These are phyloP conservation scores for Tolypocladium album DNA, from an alignment of 2,329 filamentous ascomycete genomes.

Conservation along the genomic window DNA sequence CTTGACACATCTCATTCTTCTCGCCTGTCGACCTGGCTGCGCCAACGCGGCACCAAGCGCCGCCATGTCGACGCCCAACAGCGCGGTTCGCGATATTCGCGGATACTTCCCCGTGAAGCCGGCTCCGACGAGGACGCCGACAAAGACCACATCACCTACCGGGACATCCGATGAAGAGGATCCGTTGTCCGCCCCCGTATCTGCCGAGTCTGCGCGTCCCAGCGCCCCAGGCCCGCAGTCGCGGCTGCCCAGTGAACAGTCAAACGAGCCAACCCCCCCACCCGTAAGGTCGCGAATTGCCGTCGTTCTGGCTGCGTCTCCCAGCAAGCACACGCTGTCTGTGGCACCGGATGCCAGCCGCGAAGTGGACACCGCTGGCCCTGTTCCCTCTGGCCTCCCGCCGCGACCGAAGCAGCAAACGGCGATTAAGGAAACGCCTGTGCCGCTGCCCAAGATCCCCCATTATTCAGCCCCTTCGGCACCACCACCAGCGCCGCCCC, in stretches of 20 bases:
- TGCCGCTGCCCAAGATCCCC: conserved; percentile 3
- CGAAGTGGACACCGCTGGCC: neutral
- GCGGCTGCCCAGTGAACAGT: neutral
- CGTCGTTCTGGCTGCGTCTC: conserved; percentile 10
- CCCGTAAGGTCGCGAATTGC: conserved; percentile 6
- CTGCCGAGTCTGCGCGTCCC: neutral
- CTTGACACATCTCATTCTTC: neutral
- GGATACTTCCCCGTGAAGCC: neutral
- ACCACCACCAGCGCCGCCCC: too few species aligned
- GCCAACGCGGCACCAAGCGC: neutral
- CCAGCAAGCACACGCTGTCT: conserved; percentile 2
- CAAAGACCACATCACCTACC: neutral
- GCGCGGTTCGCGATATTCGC: conserved; percentile 1
- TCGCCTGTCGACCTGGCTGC: neutral
- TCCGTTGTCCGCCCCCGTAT: conserved; percentile 9
- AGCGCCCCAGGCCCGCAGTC: conserved; percentile 1
- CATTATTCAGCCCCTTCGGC: neutral
- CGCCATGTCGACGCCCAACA: neutral
- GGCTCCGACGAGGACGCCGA: neutral
- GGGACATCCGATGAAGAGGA: conserved; percentile 11
- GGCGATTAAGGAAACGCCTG: conserved; percentile 4
- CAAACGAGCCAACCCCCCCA: neutral
- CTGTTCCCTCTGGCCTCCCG: conserved; percentile 11
- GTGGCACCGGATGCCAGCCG: conserved; percentile 3
- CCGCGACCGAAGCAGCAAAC: conserved; percentile 2